Conservation (phyloP, 345 rosid species). For the Lepidium aucheri region DNA sequence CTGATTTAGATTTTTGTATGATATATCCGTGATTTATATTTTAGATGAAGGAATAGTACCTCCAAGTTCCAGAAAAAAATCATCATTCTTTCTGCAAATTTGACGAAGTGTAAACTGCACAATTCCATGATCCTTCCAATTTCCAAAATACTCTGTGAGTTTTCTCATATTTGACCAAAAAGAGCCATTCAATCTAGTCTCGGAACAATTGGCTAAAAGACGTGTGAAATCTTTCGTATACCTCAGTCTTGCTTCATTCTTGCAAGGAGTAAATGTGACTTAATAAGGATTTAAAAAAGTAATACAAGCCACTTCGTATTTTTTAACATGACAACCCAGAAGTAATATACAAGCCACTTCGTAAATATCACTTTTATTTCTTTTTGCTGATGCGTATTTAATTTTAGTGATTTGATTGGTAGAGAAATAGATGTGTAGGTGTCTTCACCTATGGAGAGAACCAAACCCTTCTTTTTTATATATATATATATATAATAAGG, state of each 20-base stretch:
- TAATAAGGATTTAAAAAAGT: conserved; percentile 3
- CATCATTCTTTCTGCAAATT: conserved; percentile 35
- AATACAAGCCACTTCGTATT: conserved; percentile 36
- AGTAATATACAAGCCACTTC: too few relatives aligned
- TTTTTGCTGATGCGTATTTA: too few relatives aligned
- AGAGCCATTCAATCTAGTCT: conserved; percentile 30
- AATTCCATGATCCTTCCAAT: conserved; percentile 65
- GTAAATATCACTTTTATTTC: too few relatives aligned
- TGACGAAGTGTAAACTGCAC: conserved; percentile 55
- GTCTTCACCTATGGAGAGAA: too few relatives aligned
- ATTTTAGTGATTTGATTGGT: too few relatives aligned
- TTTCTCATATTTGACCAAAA: conserved; percentile 29
- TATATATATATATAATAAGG: too few relatives aligned
- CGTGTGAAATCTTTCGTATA: conserved; percentile 74
- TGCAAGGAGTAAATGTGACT: conserved; percentile 50
- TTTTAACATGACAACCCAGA: conserved; percentile 1
- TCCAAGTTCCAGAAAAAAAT: conserved; percentile 20
- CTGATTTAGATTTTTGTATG: too few relatives aligned
- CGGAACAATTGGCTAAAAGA: conserved; percentile 58
- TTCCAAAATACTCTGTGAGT: conserved; percentile 81
- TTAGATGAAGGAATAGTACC: conserved; percentile 31
- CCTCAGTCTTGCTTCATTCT: conserved; percentile 59
- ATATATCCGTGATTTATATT: background rate
- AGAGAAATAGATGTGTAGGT: too few relatives aligned
- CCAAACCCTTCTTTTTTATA: too few relatives aligned